Evolutionary conservation across 106 monocot genomes (phyloP), one percentile per base, ranked within the genome.

Genomic region (Dendrobium chrysotoxum): DNA sequence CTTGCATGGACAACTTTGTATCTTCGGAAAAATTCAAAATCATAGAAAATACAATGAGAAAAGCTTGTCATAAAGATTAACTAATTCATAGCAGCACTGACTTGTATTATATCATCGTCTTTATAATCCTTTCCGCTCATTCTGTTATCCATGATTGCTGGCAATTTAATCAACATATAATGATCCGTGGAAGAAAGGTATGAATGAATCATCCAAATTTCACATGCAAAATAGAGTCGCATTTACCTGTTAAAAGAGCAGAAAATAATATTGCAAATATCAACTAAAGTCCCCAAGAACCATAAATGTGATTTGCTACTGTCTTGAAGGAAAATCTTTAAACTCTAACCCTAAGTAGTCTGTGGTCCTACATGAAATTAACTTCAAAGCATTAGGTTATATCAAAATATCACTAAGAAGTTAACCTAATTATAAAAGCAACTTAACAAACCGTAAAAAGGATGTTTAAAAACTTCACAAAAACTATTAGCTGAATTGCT

Each of bases 91-190:
- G 41, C 6, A 74, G 41, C 41, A 74, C 74, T 74, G 74, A 98
- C 97, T 88, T 92, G 92, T 74, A 94, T 83, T 77, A 92, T 91
- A 85, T 98, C 97, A 89, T 92, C 89, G 75, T 90, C 92, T 66
- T 79, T 88, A 86, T 83, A 98, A 88, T 98, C 97, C 84, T 72
- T 88, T 84, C 96, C 96, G 57, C 82, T 85, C 82, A 96, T 88
- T 86, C 93, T 89, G 68, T 86, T 86, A 91, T 93, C 91, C 84
- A 86, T 87, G 72, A 96, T 96, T 73, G 87, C 96, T 93, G 96
- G 72, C 75, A 96, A 91, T 76, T 55, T 87, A 88, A 79, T 79
- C 77, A 89, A 81, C 68, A 82, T 66, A 50, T 70, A 82, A 83
- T 77, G 66, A 40, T 79, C 72, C 85, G 53, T 76, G 75, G 79